A percentile compares a stretch with the other conserved stretches of the same genome.
These are phyloP conservation scores for Trichoderma orchidacearum DNA, from an alignment of 495 filamentous ascomycete genomes.

Conservation along the genomic window DNA sequence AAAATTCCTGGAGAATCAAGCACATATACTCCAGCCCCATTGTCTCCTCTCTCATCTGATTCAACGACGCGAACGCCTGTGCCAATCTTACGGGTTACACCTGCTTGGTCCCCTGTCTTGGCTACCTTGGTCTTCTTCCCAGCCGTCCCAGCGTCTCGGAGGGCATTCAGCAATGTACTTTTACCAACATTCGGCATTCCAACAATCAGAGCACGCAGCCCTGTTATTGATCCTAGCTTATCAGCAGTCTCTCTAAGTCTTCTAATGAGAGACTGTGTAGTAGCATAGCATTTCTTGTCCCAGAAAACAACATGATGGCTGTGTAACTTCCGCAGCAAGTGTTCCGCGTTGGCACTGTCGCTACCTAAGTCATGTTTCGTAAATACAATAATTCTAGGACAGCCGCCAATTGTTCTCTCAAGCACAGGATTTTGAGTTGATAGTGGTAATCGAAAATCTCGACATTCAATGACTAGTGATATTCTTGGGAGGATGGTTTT, in stretches of 20 bases:
- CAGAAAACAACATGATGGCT: slow-evolving; percentile 12
- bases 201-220: slow-evolving; percentile 71
- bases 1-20: slow-evolving; percentile 66
- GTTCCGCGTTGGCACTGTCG: not conserved
- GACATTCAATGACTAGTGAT: slow-evolving; percentile 86
- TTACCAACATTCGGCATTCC: slow-evolving; percentile 97
- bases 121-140: slow-evolving; percentile 47
- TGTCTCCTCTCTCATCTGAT: not conserved
- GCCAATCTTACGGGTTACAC: slow-evolving; percentile 74
- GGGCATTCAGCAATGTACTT: slow-evolving; percentile 76
- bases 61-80: slow-evolving; percentile 65
- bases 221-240: slow-evolving; percentile 24
- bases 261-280: slow-evolving; percentile 4
- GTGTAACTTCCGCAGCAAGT: not conserved
- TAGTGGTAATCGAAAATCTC: slow-evolving; percentile 81
- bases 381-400: slow-evolving; percentile 68
- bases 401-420: slow-evolving; percentile 52
- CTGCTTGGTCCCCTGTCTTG: slow-evolving; percentile 72
- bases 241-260: slow-evolving; percentile 20
- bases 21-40: slow-evolving; percentile 27
- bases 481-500: slow-evolving; percentile 66
- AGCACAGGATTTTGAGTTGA: slow-evolving; percentile 87
- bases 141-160: slow-evolving; percentile 40
- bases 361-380: slow-evolving; percentile 72
- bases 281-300: slow-evolving; percentile 8